These are phyloP conservation scores for Paralagenidium karlingii DNA, from an alignment of 352 stramenopile genomes.

Conservation along the genomic window DNA sequence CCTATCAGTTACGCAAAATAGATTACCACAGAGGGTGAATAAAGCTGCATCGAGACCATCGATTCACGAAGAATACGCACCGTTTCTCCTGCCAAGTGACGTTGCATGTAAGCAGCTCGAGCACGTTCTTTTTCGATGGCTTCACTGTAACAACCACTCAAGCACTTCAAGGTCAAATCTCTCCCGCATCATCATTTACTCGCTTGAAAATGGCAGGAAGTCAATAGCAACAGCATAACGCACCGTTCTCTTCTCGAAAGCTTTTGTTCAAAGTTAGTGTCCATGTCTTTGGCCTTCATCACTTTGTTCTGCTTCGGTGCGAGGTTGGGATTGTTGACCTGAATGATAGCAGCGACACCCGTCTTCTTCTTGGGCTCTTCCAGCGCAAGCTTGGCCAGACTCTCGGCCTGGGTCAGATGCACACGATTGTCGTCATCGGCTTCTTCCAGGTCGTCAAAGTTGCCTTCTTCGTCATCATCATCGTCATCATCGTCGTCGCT, in stretches of 20 bases:
- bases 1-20: conserved; percentile 13
- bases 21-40: not conserved
- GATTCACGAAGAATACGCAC: conserved; percentile 13
- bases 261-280: conserved; percentile 41
- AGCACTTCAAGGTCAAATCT: not conserved
- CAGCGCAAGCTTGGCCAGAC: conserved; percentile 33
- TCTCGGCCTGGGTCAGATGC: conserved; percentile 44
- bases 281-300: conserved; percentile 82
- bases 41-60: not conserved
- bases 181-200: not conserved
- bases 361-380: conserved; percentile 62
- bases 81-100: conserved; percentile 75
- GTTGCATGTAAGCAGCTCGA: conserved; percentile 67
- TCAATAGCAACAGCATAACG: not conserved
- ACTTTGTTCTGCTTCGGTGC: conserved; percentile 59
- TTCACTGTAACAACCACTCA: conserved; percentile 17
- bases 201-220: not conserved
- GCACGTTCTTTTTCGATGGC: conserved; percentile 76
- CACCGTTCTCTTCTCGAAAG: conserved; percentile 71
- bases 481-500: conserved; percentile 33
- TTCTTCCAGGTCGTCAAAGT: conserved; percentile 5
- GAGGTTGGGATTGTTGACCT: conserved; percentile 77
- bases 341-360: conserved; percentile 48
- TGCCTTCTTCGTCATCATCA: conserved; percentile 21
- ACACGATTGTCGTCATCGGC: conserved; percentile 28